Conservation (phyloP, 805 yeast species). For the Kodamaea fukazawae region DNA sequence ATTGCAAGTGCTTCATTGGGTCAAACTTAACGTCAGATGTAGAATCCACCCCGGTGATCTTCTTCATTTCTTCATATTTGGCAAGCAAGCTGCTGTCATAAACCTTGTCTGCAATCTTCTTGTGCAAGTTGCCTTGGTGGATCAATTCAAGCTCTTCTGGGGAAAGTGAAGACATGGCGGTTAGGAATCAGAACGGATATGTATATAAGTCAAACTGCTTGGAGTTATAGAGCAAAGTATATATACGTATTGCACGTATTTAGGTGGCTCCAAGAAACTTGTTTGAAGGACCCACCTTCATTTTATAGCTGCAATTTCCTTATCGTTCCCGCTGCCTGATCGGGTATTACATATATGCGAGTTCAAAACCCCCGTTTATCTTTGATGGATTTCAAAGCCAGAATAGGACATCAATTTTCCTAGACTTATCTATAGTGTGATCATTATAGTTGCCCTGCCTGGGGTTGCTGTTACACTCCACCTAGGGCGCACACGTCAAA, state of each 20-base stretch:
- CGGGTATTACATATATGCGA: conserved; percentile 1
- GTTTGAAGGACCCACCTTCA: too few species aligned
- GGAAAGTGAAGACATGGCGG: conserved; percentile 8
- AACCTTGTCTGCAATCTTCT: conserved; percentile 27
- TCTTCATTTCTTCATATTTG: conserved; percentile 20
- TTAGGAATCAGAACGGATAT: too few species aligned
- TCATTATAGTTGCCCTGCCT: too few species aligned
- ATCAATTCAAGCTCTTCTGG: conserved; percentile 14
- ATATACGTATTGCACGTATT: too few species aligned
- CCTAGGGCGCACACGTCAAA: too few species aligned
- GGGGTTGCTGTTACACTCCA: too few species aligned
- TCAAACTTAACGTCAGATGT: conserved; percentile 21
- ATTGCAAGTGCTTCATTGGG: conserved; percentile 33
- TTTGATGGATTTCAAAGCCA: conserved; percentile 8
- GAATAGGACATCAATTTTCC: conserved; percentile 4
- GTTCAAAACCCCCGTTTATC: conserved; percentile 5
- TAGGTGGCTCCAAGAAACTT: too few species aligned
- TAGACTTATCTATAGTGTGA: too few species aligned
- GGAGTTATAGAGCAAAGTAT: too few species aligned
- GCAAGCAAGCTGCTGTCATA: conserved; percentile 34
- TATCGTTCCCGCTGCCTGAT: conserved; percentile 2
- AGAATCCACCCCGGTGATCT: conserved; percentile 8
- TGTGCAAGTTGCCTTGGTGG: conserved; percentile 36
- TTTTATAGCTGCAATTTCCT: conserved; percentile 9
- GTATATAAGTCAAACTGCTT: too few species aligned